Evolutionary conservation across 176 grass and related monocot species (phyloP).

Genomic region (Oryza glumipatula): DNA sequence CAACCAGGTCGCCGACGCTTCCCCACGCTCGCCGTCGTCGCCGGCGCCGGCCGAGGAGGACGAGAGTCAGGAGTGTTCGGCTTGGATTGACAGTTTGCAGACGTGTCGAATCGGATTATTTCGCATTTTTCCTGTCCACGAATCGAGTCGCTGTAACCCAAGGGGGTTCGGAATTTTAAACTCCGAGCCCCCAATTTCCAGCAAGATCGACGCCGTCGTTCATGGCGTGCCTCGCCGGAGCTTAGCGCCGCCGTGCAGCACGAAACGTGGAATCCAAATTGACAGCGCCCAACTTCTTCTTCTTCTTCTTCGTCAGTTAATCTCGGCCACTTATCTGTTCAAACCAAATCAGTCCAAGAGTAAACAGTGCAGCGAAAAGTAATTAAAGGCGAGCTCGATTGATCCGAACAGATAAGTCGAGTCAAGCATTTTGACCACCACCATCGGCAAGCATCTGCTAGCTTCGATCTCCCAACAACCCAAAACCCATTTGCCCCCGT

Average conservation of each 20-base stretch:
- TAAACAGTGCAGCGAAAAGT: slow-evolving; percentile 5
- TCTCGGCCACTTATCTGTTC: neutral
- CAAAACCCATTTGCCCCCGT: slow-evolving; percentile 28
- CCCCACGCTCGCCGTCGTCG: neutral
- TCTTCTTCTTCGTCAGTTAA: neutral
- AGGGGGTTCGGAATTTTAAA: too few relatives aligned
- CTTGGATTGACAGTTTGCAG: too few relatives aligned
- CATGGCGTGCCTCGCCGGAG: neutral
- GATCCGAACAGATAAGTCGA: neutral
- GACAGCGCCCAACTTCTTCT: neutral
- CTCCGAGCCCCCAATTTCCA: too few relatives aligned
- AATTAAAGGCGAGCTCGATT: neutral
- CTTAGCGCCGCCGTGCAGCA: too few relatives aligned
- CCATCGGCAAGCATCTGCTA: neutral
- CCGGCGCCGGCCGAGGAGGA: too few relatives aligned
- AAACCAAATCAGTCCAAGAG: neutral
- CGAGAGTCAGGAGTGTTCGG: too few relatives aligned
- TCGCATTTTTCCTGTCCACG: too few relatives aligned
- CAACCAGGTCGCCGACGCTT: too few relatives aligned
- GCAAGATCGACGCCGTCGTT: neutral
- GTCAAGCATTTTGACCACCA: slow-evolving; percentile 23
- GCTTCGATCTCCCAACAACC: slow-evolving; percentile 1
- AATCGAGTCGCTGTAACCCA: too few relatives aligned
- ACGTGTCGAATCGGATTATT: too few relatives aligned
- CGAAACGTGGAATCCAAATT: slow-evolving; percentile 5